Evolutionary conservation across 2,329 filamentous ascomycete species (phyloP).

Genomic region (Xylariaceae sp.): DNA sequence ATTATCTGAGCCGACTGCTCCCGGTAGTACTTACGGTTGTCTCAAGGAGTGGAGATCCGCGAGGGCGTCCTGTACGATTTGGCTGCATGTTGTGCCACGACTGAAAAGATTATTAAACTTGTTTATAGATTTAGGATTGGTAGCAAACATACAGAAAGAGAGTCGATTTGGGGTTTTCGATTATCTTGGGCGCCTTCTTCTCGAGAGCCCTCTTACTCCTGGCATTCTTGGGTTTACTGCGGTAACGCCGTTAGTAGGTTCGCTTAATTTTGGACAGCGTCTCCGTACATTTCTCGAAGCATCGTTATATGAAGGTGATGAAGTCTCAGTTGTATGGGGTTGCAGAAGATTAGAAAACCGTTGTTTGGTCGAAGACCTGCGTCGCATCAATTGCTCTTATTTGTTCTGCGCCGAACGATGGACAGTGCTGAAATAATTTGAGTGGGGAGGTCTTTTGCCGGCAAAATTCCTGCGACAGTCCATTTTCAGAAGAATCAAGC

Average conservation of each 20-base stretch:
- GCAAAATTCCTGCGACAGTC: constrained; percentile 33
- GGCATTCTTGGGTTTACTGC: constrained; percentile 70
- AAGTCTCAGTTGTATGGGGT: not conserved
- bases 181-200: constrained; percentile 85
- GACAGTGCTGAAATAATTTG: constrained; percentile 37
- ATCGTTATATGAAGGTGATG: no score
- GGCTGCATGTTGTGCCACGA: constrained; percentile 83
- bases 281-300: constrained; percentile 40
- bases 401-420: constrained; percentile 1
- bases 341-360: not conserved
- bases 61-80: constrained; percentile 81
- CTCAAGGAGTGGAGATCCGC: constrained; percentile 86
- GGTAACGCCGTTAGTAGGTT: constrained; percentile 23
- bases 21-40: constrained; percentile 63
- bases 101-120: constrained; percentile 27
- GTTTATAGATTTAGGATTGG: not conserved
- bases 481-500: not conserved
- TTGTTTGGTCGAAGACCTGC: not conserved
- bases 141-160: constrained; percentile 72
- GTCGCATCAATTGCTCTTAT: constrained; percentile 16
- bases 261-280: not conserved
- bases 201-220: constrained; percentile 95
- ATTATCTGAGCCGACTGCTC: constrained; percentile 45
- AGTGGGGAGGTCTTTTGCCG: constrained; percentile 31
- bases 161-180: constrained; percentile 89